Evolutionary conservation across 768 basidiomycete species (phyloP).

Genomic region (Calocybe indica): DNA sequence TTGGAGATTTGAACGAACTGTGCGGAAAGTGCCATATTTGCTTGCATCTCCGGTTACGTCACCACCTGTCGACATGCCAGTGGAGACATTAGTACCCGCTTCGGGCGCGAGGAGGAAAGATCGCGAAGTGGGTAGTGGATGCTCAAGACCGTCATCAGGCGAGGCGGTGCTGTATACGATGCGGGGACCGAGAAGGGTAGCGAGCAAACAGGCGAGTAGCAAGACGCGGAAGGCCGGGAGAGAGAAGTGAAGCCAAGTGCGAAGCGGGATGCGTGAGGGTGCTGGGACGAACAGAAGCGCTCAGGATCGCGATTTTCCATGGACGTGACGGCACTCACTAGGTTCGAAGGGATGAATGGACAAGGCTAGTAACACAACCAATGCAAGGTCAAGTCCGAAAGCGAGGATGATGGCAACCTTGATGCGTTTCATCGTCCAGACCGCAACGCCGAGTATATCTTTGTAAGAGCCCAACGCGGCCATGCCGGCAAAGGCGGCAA

Average conservation of each 20-base stretch:
- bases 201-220: slow-evolving; percentile 53
- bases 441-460: slow-evolving; percentile 61
- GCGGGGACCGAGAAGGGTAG: slow-evolving; percentile 57
- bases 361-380: slow-evolving; percentile 49
- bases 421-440: slow-evolving; percentile 60
- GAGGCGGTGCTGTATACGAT: slow-evolving; percentile 53
- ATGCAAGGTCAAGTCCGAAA: slow-evolving; percentile 52
- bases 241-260: slow-evolving; percentile 29
- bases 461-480: slow-evolving; percentile 78
- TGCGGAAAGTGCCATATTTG: slow-evolving; percentile 76
- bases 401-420: slow-evolving; percentile 48
- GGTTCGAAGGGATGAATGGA: slow-evolving; percentile 26
- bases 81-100: slow-evolving; percentile 35
- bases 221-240: slow-evolving; percentile 65
- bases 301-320: slow-evolving; percentile 9
- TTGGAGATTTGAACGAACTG: slow-evolving; percentile 40
- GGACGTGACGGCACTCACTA: slow-evolving; percentile 20
- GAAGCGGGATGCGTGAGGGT: slow-evolving; percentile 22
- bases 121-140: slow-evolving; percentile 36
- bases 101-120: slow-evolving; percentile 53
- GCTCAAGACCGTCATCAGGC: slow-evolving; percentile 33
- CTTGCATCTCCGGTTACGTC: slow-evolving; percentile 32
- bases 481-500: slow-evolving; percentile 65
- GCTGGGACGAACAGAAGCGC: slow-evolving; percentile 7
- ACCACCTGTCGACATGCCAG: slow-evolving; percentile 43